phyloP scores from a whole-genome alignment of 2,329 filamentous ascomycete species.

The Trichophyton verrucosum region DNA sequence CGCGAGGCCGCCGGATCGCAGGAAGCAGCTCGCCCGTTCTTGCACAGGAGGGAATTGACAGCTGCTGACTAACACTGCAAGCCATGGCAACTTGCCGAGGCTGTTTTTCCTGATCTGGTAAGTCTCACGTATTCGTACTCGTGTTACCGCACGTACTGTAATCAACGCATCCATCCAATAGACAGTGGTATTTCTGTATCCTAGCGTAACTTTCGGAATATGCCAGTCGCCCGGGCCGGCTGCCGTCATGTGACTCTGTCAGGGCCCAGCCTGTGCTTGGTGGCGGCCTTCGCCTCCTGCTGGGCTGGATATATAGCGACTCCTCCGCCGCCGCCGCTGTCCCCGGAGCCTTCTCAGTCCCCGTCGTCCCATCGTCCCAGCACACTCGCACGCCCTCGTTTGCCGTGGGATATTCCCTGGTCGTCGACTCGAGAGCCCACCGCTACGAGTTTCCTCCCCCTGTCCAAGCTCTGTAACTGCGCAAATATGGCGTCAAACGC shows the following conservation, averaged over 20 bases:
- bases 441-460: not conserved
- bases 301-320: too few relatives aligned
- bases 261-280: not conserved
- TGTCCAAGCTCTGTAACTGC: not conserved
- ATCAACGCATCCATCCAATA: not conserved
- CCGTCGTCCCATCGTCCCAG: too few relatives aligned
- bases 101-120: too few relatives aligned
- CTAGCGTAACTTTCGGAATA: not conserved
- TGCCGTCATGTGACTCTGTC: not conserved
- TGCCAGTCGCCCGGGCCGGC: not conserved
- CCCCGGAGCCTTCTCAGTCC: too few relatives aligned
- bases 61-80: too few relatives aligned
- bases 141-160: not conserved
- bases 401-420: not conserved
- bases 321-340: too few relatives aligned
- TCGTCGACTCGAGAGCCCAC: not conserved
- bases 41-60: too few relatives aligned
- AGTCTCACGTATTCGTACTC: too few relatives aligned
- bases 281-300: not conserved
- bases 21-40: too few relatives aligned
- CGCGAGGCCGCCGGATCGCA: too few relatives aligned
- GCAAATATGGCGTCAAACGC: constrained; percentile 55
- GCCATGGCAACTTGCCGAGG: too few relatives aligned
- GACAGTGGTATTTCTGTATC: not conserved
- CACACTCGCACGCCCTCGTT: too few relatives aligned